Conservation (phyloP, 2,329 filamentous ascomycete species). For the Bipolaris sorokiniana region DNA sequence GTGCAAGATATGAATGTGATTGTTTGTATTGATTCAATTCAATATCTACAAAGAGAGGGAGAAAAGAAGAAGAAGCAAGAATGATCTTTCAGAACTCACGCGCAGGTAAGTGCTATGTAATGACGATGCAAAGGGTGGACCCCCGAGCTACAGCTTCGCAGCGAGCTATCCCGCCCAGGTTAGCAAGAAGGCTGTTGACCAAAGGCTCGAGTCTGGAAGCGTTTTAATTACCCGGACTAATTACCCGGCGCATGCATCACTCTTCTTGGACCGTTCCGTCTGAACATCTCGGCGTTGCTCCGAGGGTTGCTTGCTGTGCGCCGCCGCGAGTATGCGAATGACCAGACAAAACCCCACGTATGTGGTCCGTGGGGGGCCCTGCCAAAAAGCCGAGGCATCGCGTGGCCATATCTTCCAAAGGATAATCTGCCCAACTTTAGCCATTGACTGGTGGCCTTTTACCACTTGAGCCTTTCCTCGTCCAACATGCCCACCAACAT, state of each 20-base stretch:
- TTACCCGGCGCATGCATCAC: conserved; percentile 43
- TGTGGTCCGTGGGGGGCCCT: conserved; percentile 12
- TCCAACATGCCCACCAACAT: conserved; percentile 74
- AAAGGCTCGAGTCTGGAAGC: conserved; percentile 29
- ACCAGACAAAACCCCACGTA: conserved; percentile 9
- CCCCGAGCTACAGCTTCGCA: conserved; percentile 33
- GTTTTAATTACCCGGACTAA: conserved; percentile 39
- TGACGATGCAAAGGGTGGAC: conserved; percentile 37
- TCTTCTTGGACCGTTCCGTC: conserved; percentile 24
- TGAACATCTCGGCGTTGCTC: conserved; percentile 24
- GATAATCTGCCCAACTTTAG: conserved; percentile 12
- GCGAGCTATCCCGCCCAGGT: conserved; percentile 36
- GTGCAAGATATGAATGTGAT: conserved; percentile 1
- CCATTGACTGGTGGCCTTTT: conserved; percentile 18
- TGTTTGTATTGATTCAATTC: not conserved
- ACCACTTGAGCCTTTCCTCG: conserved; percentile 33
- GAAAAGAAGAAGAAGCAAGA: conserved; percentile 11
- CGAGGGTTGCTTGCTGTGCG: conserved; percentile 28
- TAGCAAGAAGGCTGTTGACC: conserved; percentile 30
- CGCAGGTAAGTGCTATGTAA: conserved; percentile 25
- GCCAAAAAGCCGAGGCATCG: not conserved
- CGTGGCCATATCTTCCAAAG: conserved; percentile 3
- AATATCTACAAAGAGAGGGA: conserved; percentile 4
- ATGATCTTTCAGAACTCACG: conserved; percentile 21
- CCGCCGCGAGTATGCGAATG: conserved; percentile 26